Evolutionary conservation across 768 basidiomycete genomes (phyloP).

Genomic region (Tephrocybe sp.): DNA sequence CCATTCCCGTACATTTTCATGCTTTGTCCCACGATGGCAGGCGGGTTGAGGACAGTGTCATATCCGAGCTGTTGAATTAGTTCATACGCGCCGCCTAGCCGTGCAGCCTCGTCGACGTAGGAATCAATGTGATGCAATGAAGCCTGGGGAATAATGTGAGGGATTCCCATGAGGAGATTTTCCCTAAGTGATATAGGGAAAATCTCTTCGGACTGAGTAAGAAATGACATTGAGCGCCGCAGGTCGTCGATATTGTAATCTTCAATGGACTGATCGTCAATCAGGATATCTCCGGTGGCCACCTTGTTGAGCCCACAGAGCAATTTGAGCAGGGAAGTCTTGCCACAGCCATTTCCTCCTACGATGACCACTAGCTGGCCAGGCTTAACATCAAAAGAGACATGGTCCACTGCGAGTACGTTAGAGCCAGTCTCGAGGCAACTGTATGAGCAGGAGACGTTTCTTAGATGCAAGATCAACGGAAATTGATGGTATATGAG

Average conservation of each 20-base stretch:
- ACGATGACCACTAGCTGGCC: constrained; percentile 46
- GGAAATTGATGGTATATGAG: neutral
- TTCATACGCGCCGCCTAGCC: constrained; percentile 39
- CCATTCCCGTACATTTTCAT: constrained; percentile 26
- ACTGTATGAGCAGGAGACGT: constrained; percentile 16
- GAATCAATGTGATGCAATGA: constrained; percentile 17
- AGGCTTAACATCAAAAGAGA: constrained; percentile 38
- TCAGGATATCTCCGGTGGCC: constrained; percentile 35
- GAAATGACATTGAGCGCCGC: constrained; percentile 38
- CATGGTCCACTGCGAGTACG: constrained; percentile 21
- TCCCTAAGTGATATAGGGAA: constrained; percentile 33
- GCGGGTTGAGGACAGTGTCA: constrained; percentile 38
- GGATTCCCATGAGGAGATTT: constrained; percentile 37
- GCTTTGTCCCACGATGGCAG: constrained; percentile 27
- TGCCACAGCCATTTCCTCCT: constrained; percentile 46
- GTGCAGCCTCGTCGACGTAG: constrained; percentile 29
- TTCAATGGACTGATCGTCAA: constrained; percentile 36
- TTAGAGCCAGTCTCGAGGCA: constrained; percentile 8
- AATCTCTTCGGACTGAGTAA: constrained; percentile 41
- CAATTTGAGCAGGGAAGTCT: constrained; percentile 43
- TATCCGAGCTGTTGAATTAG: constrained; percentile 42
- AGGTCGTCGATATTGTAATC: constrained; percentile 32
- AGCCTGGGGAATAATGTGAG: constrained; percentile 6
- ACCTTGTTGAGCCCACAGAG: constrained; percentile 32
- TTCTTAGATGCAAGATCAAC: constrained; percentile 1